Base-by-base conservation (phyloP, 2,329 filamentous ascomycete genomes). In the Aspergillus oerlinghausenensis region DNA sequence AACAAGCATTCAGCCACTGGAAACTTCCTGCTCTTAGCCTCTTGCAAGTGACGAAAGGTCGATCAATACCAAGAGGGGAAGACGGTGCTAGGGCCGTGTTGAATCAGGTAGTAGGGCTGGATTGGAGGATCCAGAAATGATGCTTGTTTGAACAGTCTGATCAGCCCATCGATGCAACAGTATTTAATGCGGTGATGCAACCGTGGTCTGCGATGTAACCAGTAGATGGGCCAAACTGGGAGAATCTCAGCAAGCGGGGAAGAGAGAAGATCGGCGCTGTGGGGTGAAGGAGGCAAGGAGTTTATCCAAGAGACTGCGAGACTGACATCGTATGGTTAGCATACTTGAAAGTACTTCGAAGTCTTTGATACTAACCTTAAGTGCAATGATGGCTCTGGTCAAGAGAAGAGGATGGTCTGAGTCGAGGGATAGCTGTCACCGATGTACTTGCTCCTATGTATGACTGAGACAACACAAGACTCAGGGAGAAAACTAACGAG, bases 111-210 rank as follows among this genome's bases (percentile, higher is more conserved):
- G 51, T 48, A 11, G 26, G 55, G 14, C 10, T 25, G n/a, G 23
- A 28, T 38, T 25, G 49, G 35, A 32, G 32, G 55, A 4, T 45
- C 25, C 42, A 17, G 49, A 21, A 25, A 6, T n/a, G 32, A 55
- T 55, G 53, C 49, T 51, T 51, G 40, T 51, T 51, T 55, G 28
- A 29, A 54, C 43, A 40, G 43, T 21, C 19, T 23, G 52, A 45
- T 19, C 21, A 23, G 3, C 19, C 19, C 42, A 23, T 45, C 19
- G 7, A 23, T 45, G 42, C 19, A 45, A 23, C 21, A 23, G 7
- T 23, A 19, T 4, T 3, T 2, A 9, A 45, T 45, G n/a, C 42
- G 10, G 23, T 45, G 42, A 45, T 45, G 19, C 42, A 45, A 45
- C 42, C 19, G 19, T 45, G 19, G 9, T 43, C 40, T 19, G 42